A percentile compares a stretch with the other conserved stretches of the same genome.
phyloP scores from a whole-genome alignment of 2,329 filamentous ascomycete species.

The Fonsecaea nubica region DNA sequence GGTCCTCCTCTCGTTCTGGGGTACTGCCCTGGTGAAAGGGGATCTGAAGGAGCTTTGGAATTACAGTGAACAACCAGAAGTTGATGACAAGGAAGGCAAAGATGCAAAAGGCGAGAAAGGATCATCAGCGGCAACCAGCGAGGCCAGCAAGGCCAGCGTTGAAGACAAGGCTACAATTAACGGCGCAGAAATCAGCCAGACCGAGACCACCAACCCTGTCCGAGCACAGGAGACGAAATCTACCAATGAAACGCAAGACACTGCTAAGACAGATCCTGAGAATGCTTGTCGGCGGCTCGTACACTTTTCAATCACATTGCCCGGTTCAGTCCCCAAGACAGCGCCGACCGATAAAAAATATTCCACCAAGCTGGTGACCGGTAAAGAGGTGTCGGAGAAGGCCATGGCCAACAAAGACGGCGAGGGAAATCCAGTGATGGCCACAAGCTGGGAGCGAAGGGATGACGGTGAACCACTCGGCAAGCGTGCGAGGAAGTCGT shows the following conservation, averaged over 20 bases:
- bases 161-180: conserved; percentile 3
- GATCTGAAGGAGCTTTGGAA: conserved; percentile 78
- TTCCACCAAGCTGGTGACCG: neutral
- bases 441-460: conserved; percentile 11
- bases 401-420: neutral
- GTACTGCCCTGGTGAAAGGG: conserved; percentile 72
- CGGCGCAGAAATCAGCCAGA: neutral
- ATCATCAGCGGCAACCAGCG: neutral
- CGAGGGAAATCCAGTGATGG: neutral
- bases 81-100: conserved; percentile 39
- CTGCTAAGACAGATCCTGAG: conserved; percentile 1
- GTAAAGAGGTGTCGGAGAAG: neutral
- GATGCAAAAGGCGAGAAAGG: conserved; percentile 19
- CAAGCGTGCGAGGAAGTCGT: conserved; percentile 29
- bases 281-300: conserved; percentile 14
- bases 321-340: neutral
- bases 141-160: neutral
- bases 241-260: neutral
- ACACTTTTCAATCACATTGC: conserved; percentile 32
- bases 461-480: conserved; percentile 27
- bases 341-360: neutral
- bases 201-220: neutral
- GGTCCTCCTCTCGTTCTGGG: conserved; percentile 76
- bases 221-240: neutral
- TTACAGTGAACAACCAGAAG: conserved; percentile 72